phyloP scores from a whole-genome alignment of 176 grass and related monocot species.

The Poa pratensis region DNA sequence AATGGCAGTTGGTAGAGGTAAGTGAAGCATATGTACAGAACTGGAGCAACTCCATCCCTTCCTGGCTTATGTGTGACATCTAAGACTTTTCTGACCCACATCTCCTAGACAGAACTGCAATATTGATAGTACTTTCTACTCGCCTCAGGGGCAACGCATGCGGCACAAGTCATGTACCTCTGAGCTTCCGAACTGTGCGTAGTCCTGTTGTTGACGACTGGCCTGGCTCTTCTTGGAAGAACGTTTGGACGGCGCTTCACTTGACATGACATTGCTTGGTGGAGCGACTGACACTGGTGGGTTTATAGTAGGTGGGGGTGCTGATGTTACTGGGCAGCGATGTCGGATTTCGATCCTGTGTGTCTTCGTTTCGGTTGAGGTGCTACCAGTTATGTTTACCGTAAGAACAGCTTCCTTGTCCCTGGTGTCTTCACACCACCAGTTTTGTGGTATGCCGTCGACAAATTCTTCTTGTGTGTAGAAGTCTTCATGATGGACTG shows the following conservation, averaged over 20 bases:
- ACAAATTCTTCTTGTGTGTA: constrained; percentile 84
- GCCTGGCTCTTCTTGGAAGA: constrained; percentile 63
- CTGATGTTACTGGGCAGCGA: constrained; percentile 55
- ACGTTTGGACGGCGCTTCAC: constrained; percentile 47
- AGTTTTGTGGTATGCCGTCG: constrained; percentile 91
- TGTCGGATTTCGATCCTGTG: constrained; percentile 74
- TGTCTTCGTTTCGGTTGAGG: constrained; percentile 60
- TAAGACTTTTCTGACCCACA: constrained; percentile 28
- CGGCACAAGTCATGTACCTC: constrained; percentile 65
- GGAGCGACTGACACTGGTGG: neutral
- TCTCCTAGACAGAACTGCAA: constrained; percentile 51
- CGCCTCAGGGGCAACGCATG: constrained; percentile 64
- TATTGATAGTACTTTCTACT: constrained; percentile 50
- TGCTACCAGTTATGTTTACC: constrained; percentile 68
- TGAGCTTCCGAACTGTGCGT: constrained; percentile 53
- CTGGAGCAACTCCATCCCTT: constrained; percentile 44
- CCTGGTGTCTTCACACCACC: constrained; percentile 87
- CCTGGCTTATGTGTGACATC: constrained; percentile 46
- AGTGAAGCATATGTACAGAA: constrained; percentile 82
- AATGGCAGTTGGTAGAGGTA: constrained; percentile 44
- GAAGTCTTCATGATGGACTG: constrained; percentile 82
- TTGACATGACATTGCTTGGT: constrained; percentile 40
- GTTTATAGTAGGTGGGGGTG: constrained; percentile 38
- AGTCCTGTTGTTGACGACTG: constrained; percentile 59
- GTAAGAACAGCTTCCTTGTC: constrained; percentile 72